A percentile compares a stretch with the other conserved stretches of the same genome.
Evolutionary conservation across 2,329 filamentous ascomycete genomes (phyloP).

Genomic region (Cladophialophora exuberans): DNA sequence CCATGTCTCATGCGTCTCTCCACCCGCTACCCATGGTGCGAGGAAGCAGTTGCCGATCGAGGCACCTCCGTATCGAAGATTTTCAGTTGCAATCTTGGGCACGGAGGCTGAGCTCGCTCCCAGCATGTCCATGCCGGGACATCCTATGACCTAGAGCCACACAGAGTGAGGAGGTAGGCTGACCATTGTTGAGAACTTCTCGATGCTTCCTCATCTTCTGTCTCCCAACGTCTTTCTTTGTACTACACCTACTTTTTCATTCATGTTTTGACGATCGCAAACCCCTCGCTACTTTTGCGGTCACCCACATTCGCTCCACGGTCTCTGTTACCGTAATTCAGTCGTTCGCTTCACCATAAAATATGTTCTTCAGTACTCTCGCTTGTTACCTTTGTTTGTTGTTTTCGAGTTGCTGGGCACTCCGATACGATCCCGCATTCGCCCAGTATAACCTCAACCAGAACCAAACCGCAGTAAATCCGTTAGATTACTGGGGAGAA

Average conservation of each 20-base stretch:
- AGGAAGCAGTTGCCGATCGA: constrained; percentile 3
- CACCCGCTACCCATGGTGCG: constrained; percentile 13
- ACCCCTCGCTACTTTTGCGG: constrained; percentile 12
- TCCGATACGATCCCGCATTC: constrained; percentile 55
- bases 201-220: constrained; percentile 2
- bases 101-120: constrained; percentile 8
- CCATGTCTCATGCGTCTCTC: constrained; percentile 22
- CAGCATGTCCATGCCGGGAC: constrained; percentile 2
- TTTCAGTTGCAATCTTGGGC: not conserved
- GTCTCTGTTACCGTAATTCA: not conserved
- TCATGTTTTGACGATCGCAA: constrained; percentile 4
- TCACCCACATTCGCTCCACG: constrained; percentile 20
- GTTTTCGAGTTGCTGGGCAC: constrained; percentile 29
- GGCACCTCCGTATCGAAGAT: not conserved
- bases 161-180: constrained; percentile 6
- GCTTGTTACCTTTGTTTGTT: constrained; percentile 14
- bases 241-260: not conserved
- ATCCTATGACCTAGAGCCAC: not conserved
- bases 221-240: not conserved
- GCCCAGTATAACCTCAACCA: constrained; percentile 64
- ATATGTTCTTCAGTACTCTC: constrained; percentile 13
- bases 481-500: constrained; percentile 62
- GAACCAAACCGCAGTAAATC: constrained; percentile 59
- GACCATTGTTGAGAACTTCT: constrained; percentile 4
- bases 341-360: constrained; percentile 18